Evolutionary conservation across 371 early-diverging fungal species (phyloP).

Genomic region (Zopfochytrium polystomum): DNA sequence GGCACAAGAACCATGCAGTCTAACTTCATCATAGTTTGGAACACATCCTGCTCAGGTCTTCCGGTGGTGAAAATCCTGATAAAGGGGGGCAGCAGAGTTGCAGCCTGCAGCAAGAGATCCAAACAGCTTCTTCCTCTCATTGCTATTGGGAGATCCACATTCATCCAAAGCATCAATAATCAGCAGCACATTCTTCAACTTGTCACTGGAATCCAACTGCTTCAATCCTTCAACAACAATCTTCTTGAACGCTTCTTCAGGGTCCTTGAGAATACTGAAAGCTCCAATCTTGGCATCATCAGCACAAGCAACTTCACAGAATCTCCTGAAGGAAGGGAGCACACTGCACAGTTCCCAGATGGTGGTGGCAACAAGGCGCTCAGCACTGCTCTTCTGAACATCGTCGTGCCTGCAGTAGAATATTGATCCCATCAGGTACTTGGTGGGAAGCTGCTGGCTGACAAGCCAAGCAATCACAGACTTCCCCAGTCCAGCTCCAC

Average conservation of each 20-base stretch:
- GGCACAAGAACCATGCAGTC: no score
- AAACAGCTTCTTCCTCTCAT: not conserved
- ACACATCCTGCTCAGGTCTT: no score
- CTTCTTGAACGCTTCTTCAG: constrained; percentile 3
- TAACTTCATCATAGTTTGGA: no score
- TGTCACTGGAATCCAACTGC: no score
- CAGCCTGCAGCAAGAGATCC: not conserved
- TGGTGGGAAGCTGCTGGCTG: not conserved
- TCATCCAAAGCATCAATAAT: constrained; percentile 12
- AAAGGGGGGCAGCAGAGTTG: not conserved
- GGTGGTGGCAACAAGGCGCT: not conserved
- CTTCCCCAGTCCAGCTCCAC: constrained; percentile 6
- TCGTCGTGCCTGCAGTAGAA: constrained; percentile 7
- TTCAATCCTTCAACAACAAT: no score
- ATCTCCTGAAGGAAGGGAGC: no score
- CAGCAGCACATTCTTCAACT: no score
- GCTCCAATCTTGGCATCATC: no score
- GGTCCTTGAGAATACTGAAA: not conserved
- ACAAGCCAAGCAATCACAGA: constrained; percentile 2
- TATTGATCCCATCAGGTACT: not conserved
- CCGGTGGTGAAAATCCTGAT: constrained; percentile 3
- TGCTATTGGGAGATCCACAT: not conserved
- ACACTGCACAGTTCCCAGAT: not conserved
- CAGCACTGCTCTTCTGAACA: not conserved
- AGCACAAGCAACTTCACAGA: no score